Conservation (phyloP, 2,329 filamentous ascomycete genomes). For the Fragosphaeria purpurea region DNA sequence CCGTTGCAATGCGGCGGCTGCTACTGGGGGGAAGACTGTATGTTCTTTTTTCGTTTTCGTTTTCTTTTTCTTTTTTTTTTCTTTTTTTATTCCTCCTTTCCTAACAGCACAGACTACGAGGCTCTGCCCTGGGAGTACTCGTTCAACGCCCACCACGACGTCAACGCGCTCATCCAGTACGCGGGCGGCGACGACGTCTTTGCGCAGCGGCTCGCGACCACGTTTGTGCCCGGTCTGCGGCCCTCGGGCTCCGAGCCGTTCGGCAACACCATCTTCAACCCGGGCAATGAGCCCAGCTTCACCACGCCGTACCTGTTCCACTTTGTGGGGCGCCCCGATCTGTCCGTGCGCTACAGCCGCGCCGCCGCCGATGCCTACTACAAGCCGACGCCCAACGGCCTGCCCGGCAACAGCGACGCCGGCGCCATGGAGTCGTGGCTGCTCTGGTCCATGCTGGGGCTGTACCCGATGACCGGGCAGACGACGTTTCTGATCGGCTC, state of each 20-base stretch:
- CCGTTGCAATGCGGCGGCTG: constrained; percentile 51
- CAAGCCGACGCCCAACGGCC: constrained; percentile 39
- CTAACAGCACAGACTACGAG: constrained; percentile 35
- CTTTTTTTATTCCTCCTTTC: not conserved
- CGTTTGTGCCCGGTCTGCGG: constrained; percentile 43
- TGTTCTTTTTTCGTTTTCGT: not conserved
- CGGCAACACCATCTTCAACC: constrained; percentile 33
- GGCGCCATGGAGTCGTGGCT: constrained; percentile 65
- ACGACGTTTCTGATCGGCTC: constrained; percentile 56
- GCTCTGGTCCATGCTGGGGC: constrained; percentile 57
- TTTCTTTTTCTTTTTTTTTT: not conserved
- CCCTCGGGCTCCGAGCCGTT: constrained; percentile 30
- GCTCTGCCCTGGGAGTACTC: constrained; percentile 55
- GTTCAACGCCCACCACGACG: constrained; percentile 60
- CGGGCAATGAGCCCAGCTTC: constrained; percentile 57
- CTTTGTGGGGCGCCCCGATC: constrained; percentile 52
- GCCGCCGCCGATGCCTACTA: constrained; percentile 51
- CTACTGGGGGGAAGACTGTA: constrained; percentile 47
- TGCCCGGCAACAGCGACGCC: constrained; percentile 62
- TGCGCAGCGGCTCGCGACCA: constrained; percentile 46
- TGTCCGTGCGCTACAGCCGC: constrained; percentile 48
- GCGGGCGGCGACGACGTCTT: constrained; percentile 41
- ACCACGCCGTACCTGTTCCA: constrained; percentile 60
- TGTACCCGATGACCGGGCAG: constrained; percentile 60
- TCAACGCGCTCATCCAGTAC: constrained; percentile 41